Evolutionary conservation across 768 basidiomycete genomes (phyloP).

Genomic region (Phaffia tasmanica): DNA sequence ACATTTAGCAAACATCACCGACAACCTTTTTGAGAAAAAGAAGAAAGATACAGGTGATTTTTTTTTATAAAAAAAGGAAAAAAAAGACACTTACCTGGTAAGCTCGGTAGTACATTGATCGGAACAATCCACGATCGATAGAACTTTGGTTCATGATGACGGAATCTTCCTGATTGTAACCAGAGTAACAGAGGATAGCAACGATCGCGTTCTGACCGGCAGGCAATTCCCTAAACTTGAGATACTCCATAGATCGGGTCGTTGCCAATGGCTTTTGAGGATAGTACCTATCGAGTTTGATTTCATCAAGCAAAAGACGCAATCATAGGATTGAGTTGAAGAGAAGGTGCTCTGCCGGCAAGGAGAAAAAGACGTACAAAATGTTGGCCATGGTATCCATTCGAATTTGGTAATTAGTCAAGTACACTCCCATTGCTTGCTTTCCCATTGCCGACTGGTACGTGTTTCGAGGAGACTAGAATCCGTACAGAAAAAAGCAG

Average conservation of each 20-base stretch:
- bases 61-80: background rate
- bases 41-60: background rate
- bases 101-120: slow-evolving; percentile 94
- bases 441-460: slow-evolving; percentile 99
- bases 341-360: no score
- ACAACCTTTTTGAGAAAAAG: no score
- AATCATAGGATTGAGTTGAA: no score
- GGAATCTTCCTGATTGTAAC: slow-evolving; percentile 99
- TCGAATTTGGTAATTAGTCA: slow-evolving; percentile 95
- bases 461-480: slow-evolving; percentile 94
- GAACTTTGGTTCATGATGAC: slow-evolving; percentile 99
- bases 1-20: no score
- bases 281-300: slow-evolving; percentile 50
- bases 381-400: slow-evolving; percentile 99
- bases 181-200: slow-evolving; percentile 95
- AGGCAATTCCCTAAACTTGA: slow-evolving; percentile 95
- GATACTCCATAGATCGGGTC: slow-evolving; percentile 97
- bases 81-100: slow-evolving; percentile 1
- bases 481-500: no score
- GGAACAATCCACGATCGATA: slow-evolving; percentile 94
- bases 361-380: slow-evolving; percentile 38
- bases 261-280: slow-evolving; percentile 98
- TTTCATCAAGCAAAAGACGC: no score
- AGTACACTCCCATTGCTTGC: slow-evolving; percentile 98
- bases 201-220: slow-evolving; percentile 99